Conservation (phyloP, 2,329 filamentous ascomycete genomes). For the Ophiostoma fasciatum region DNA sequence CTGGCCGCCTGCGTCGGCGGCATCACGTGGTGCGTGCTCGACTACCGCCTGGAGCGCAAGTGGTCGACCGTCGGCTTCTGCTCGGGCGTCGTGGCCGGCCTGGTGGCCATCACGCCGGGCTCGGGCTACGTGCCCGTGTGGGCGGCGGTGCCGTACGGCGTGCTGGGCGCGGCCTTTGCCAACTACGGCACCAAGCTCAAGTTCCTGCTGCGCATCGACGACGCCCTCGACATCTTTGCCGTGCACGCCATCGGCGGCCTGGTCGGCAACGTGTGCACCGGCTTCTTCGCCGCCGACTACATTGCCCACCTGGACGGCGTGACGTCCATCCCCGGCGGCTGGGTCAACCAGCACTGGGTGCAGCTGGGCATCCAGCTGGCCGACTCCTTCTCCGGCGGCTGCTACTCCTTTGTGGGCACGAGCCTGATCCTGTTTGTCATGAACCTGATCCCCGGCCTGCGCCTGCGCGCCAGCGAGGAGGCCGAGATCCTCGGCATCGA, state of each 20-base stretch:
- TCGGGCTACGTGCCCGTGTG: slow-evolving; percentile 65
- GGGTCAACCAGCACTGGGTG: slow-evolving; percentile 56
- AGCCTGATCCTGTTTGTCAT: slow-evolving; percentile 55
- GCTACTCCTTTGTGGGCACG: slow-evolving; percentile 52
- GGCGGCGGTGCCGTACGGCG: slow-evolving; percentile 42
- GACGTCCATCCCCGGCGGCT: slow-evolving; percentile 43
- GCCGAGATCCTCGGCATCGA: slow-evolving; percentile 58
- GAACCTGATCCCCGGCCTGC: slow-evolving; percentile 56
- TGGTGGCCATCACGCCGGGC: slow-evolving; percentile 76
- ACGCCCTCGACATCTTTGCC: slow-evolving; percentile 81
- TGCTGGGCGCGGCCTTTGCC: slow-evolving; percentile 49
- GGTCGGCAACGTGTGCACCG: slow-evolving; percentile 64
- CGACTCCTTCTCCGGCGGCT: slow-evolving; percentile 48
- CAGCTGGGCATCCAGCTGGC: slow-evolving; percentile 60
- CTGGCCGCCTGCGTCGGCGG: slow-evolving; percentile 69
- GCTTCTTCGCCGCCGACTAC: slow-evolving; percentile 61
- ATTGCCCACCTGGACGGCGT: slow-evolving; percentile 61
- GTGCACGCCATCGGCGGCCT: slow-evolving; percentile 79
- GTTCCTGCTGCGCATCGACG: slow-evolving; percentile 62
- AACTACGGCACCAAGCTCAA: slow-evolving; percentile 81
- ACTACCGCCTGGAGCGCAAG: slow-evolving; percentile 83
- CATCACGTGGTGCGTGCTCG: slow-evolving; percentile 71
- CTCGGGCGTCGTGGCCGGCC: slow-evolving; percentile 72
- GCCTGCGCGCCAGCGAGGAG: slow-evolving; percentile 50
- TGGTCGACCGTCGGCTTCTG: slow-evolving; percentile 93